Evolutionary conservation across 371 early-diverging fungal genomes (phyloP), one percentile per base, ranked within the genome.

Genomic region (Mortierella sp.): DNA sequence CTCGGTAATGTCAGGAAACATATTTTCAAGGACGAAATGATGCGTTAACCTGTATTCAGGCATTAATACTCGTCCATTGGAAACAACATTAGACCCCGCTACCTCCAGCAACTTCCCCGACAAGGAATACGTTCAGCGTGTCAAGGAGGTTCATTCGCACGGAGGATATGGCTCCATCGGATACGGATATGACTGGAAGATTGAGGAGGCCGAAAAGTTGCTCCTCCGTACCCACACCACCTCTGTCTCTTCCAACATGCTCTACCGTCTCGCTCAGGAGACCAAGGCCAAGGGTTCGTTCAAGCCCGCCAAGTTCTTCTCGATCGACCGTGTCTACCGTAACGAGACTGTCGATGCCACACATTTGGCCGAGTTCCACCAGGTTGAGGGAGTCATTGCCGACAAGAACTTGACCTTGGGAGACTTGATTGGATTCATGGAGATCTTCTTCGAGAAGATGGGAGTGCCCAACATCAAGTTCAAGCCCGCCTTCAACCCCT

Each of bases 401-500:
- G 99, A 99, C 85, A 94, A 95, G 81, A 96, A 97, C 87, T 87
- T 99, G 87, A 98, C 98, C 21, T 90, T 99, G 71, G 98, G 99
- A 64, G 98, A 99, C 87, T 89, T 99, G 82, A 99, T 99, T 91
- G 99, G 99, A 73, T 95, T 98, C 87, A 92, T 99, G 93, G 93
- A 99, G 89, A 91, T 93, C 75, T 99, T 99, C 92, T 99, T 99
- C 92, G 92, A 95, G 80, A 99, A 98, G 92, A 96, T 99, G 93
- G 99, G 98, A 86, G 94, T 98, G 79, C 92, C 93, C 59, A 96
- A 97, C 83, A 94, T 99, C 73, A 96, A 98, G 81, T 99, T 99
- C 96, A 99, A 99, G 94, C 99, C 99, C 55, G 98, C 99, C 19
- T 99, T 97, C 92, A 99, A 99, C 91, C 99, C 99, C 73, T 99